Conservation (phyloP, 2,329 filamentous ascomycete species). For the Penicillium capsulatum region DNA sequence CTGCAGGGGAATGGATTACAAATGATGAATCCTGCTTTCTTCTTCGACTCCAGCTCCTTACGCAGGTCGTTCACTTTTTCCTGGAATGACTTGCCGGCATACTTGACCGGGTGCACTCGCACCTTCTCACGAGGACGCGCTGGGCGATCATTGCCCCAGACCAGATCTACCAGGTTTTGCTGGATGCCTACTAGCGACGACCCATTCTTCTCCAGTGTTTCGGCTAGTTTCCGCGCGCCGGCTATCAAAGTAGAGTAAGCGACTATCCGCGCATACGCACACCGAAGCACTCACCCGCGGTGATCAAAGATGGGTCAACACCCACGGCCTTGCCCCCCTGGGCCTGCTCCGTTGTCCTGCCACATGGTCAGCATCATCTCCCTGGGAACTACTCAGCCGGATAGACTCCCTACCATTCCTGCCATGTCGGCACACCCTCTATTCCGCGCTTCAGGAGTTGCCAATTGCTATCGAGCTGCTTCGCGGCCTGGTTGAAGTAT, state of each 20-base stretch:
- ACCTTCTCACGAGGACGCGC: conserved; percentile 70
- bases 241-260: conserved; percentile 34
- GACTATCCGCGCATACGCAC: neutral
- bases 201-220: conserved; percentile 83
- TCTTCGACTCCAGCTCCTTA: conserved; percentile 89
- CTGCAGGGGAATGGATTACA: conserved; percentile 43
- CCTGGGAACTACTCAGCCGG: neutral
- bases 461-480: conserved; percentile 92
- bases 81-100: conserved; percentile 75
- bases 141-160: conserved; percentile 78
- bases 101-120: conserved; percentile 65
- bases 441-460: conserved; percentile 84
- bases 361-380: conserved; percentile 11
- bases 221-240: conserved; percentile 69
- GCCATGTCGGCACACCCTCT: conserved; percentile 92
- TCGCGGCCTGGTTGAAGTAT: conserved; percentile 94
- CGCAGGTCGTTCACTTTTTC: conserved; percentile 80
- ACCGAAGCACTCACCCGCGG: conserved; percentile 50
- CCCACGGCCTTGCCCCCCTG: conserved; percentile 81
- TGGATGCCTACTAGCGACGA: conserved; percentile 68
- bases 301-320: conserved; percentile 84
- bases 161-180: conserved; percentile 80
- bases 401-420: conserved; percentile 68
- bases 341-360: conserved; percentile 70
- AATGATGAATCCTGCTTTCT: conserved; percentile 78